These are phyloP conservation scores for Suillus decipiens DNA, from an alignment of 768 basidiomycete species.

Conservation along the genomic window DNA sequence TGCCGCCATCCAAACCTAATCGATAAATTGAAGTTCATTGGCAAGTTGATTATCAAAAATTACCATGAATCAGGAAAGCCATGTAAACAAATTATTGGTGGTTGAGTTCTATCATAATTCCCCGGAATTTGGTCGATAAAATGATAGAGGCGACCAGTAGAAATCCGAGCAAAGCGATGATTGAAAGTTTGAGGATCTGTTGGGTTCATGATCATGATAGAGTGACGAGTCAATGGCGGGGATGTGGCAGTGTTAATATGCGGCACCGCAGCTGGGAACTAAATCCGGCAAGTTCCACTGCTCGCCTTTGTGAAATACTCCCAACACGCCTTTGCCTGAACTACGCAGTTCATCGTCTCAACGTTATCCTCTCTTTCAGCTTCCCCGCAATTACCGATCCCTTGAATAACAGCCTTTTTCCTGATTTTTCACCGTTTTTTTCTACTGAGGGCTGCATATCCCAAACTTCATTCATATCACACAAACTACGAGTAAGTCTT, in stretches of 20 bases:
- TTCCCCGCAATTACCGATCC: constrained; percentile 16
- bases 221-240: constrained; percentile 11
- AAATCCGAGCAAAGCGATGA: constrained; percentile 50
- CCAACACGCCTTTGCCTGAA: constrained; percentile 25
- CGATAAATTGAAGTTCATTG: not conserved
- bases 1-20: constrained; percentile 73
- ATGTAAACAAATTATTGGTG: constrained; percentile 72
- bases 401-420: constrained; percentile 13
- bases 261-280: constrained; percentile 28
- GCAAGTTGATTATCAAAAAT: not conserved
- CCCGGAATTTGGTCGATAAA: constrained; percentile 70
- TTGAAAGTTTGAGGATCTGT: constrained; percentile 41
- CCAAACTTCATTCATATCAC: constrained; percentile 29
- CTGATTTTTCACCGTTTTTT: constrained; percentile 24
- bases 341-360: constrained; percentile 14
- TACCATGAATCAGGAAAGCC: constrained; percentile 75
- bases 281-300: constrained; percentile 27
- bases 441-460: constrained; percentile 24
- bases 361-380: constrained; percentile 19
- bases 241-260: constrained; percentile 18
- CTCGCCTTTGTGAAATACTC: constrained; percentile 28
- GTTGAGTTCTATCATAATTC: constrained; percentile 36
- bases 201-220: constrained; percentile 12
- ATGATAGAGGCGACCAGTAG: constrained; percentile 67
- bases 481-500: constrained; percentile 37